A percentile compares a stretch with the other conserved stretches of the same genome.
phyloP scores from a whole-genome alignment of 176 grass and related monocot genomes.

The Oryza brachyantha region DNA sequence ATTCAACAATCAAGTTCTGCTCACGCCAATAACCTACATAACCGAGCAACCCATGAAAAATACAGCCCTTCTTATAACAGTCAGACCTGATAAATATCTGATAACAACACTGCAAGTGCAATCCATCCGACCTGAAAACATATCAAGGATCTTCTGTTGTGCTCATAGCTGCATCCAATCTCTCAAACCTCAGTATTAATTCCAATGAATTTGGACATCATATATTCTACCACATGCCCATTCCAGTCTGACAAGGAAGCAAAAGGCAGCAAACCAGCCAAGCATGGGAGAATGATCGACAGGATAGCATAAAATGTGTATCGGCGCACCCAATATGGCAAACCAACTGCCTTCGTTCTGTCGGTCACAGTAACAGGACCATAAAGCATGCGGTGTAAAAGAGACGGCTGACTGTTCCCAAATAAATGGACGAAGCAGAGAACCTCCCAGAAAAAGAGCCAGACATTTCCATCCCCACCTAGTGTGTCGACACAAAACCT shows the following conservation, averaged over 20 bases:
- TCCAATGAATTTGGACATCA: slow-evolving; percentile 35
- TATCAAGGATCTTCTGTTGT: neutral
- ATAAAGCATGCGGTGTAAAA: slow-evolving; percentile 54
- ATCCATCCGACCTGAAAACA: neutral
- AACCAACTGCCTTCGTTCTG: slow-evolving; percentile 25
- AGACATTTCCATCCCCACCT: slow-evolving; percentile 68
- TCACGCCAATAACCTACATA: neutral
- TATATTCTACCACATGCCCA: slow-evolving; percentile 39
- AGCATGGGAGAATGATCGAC: slow-evolving; percentile 63
- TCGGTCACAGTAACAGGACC: slow-evolving; percentile 55
- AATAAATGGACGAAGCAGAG: slow-evolving; percentile 77
- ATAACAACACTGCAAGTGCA: neutral
- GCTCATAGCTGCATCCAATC: neutral
- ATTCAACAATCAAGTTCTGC: slow-evolving; percentile 2
- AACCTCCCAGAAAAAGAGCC: slow-evolving; percentile 78
- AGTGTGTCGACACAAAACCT: slow-evolving; percentile 75
- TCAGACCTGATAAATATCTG: neutral
- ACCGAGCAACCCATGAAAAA: neutral
- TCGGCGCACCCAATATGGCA: slow-evolving; percentile 60
- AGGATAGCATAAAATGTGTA: slow-evolving; percentile 61
- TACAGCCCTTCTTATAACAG: neutral
- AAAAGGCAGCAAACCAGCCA: slow-evolving; percentile 78
- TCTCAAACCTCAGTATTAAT: slow-evolving; percentile 40
- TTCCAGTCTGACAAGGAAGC: slow-evolving; percentile 69
- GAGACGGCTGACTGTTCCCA: slow-evolving; percentile 61